phyloP scores from a whole-genome alignment of 345 rosid genomes.

The Ceriops zippeliana region DNA sequence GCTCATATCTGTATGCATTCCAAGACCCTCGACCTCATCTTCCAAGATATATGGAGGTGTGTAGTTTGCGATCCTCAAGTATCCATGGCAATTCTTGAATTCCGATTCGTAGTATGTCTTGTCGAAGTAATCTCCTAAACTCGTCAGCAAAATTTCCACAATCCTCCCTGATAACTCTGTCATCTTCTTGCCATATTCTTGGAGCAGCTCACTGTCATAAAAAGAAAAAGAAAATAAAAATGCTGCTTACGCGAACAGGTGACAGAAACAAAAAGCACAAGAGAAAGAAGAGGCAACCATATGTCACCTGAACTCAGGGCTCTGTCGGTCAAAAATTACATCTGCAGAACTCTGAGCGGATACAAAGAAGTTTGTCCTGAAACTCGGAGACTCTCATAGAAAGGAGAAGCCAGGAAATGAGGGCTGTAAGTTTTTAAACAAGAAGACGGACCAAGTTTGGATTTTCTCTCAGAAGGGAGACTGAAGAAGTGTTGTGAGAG shows the following conservation, averaged over 20 bases:
- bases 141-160: conserved; percentile 22
- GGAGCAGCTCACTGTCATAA: conserved; percentile 14
- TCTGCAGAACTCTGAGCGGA: conserved; percentile 35
- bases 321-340: conserved; percentile 13
- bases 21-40: conserved; percentile 37
- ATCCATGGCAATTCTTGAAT: conserved; percentile 39
- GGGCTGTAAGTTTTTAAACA: conserved; percentile 32
- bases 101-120: conserved; percentile 26
- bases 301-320: conserved; percentile 32
- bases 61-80: conserved; percentile 39
- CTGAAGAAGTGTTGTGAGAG: conserved; percentile 26
- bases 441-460: conserved; percentile 35
- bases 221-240: not conserved
- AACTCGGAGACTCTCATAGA: conserved; percentile 37
- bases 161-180: conserved; percentile 30
- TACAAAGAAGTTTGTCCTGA: conserved; percentile 31
- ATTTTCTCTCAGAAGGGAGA: conserved; percentile 31
- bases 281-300: not conserved
- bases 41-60: conserved; percentile 21
- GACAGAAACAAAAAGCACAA: not conserved
- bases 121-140: conserved; percentile 25
- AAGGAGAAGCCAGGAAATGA: conserved; percentile 45
- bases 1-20: conserved; percentile 50
- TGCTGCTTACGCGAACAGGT: too few species aligned
- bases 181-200: conserved; percentile 38